These are phyloP conservation scores for Naegleria fowleri DNA, from an alignment of 208 protist genomes.

Conservation along the genomic window DNA sequence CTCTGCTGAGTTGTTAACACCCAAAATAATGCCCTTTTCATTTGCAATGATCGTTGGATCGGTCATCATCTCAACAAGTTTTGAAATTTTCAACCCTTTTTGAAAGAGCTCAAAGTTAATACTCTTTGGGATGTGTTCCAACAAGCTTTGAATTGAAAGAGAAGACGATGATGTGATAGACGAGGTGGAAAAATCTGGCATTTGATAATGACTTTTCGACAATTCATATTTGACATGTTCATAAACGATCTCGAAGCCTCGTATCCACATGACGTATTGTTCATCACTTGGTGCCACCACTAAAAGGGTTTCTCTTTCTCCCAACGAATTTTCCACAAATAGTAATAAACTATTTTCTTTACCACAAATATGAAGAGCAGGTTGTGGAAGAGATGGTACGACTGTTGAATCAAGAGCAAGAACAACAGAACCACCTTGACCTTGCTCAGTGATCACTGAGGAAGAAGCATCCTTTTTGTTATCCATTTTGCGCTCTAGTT, in stretches of 20 bases:
- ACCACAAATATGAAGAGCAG: neutral
- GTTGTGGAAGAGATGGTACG: neutral
- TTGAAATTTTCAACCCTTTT: neutral
- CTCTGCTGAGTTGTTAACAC: neutral
- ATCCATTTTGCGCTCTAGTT: neutral
- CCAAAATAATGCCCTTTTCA: neutral
- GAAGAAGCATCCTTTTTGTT: neutral
- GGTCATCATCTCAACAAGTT: neutral
- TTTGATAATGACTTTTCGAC: neutral
- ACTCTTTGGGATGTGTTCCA: neutral
- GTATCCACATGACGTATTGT: neutral
- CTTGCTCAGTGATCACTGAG: too few relatives aligned
- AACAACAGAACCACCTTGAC: too few relatives aligned
- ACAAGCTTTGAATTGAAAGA: neutral
- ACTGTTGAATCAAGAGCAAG: neutral
- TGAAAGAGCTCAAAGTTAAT: neutral
- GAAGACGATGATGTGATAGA: neutral
- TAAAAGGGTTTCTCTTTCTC: neutral
- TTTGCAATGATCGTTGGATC: neutral
- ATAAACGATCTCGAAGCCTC: neutral
- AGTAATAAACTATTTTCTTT: neutral
- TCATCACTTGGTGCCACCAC: neutral
- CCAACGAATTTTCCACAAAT: neutral
- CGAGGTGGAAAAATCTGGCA: neutral
- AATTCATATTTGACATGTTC: neutral